phyloP scores from a whole-genome alignment of 2,329 filamentous ascomycete genomes.

The Aspergillus spinulosporus region DNA sequence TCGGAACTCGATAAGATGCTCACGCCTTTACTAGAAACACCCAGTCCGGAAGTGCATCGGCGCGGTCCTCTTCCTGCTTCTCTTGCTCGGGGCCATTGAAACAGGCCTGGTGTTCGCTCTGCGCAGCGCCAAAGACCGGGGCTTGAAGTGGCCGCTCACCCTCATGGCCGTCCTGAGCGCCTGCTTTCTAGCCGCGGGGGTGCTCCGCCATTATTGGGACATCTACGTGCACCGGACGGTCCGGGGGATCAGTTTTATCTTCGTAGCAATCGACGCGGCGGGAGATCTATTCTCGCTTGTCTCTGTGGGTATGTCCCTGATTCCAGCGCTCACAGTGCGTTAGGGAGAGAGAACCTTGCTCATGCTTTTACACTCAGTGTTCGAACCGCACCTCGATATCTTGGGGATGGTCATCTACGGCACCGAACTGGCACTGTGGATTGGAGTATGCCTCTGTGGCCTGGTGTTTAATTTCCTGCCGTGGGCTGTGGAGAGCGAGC shows the following conservation, averaged over 20 bases:
- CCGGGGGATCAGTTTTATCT: conserved; percentile 70
- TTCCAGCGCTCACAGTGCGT: conserved; percentile 27
- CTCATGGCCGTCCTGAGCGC: conserved; percentile 69
- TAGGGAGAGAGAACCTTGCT: no score
- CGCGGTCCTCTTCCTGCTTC: conserved; percentile 54
- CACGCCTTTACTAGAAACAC: conserved; percentile 50
- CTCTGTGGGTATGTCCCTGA: conserved; percentile 51
- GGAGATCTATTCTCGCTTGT: conserved; percentile 68
- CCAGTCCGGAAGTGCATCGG: conserved; percentile 50
- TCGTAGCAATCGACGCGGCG: conserved; percentile 68
- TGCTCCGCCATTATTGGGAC: conserved; percentile 68
- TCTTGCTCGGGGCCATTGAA: conserved; percentile 61
- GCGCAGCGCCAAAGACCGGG: conserved; percentile 45
- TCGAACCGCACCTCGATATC: conserved; percentile 47
- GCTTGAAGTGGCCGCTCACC: conserved; percentile 61
- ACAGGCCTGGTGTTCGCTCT: conserved; percentile 60
- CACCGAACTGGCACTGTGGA: conserved; percentile 65
- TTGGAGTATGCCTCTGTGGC: conserved; percentile 65
- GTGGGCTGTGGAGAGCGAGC: conserved; percentile 48
- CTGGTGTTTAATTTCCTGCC: conserved; percentile 65
- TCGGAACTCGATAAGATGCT: no score
- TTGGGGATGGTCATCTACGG: conserved; percentile 68
- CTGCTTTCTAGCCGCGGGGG: conserved; percentile 63
- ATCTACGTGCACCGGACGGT: conserved; percentile 67
- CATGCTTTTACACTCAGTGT: conserved; percentile 22